Percentiles rank a stretch among this genome's conserved stretches.
Conservation (phyloP, 2,329 filamentous ascomycete genomes). For the Magnaporthiopsis incrustans region DNA sequence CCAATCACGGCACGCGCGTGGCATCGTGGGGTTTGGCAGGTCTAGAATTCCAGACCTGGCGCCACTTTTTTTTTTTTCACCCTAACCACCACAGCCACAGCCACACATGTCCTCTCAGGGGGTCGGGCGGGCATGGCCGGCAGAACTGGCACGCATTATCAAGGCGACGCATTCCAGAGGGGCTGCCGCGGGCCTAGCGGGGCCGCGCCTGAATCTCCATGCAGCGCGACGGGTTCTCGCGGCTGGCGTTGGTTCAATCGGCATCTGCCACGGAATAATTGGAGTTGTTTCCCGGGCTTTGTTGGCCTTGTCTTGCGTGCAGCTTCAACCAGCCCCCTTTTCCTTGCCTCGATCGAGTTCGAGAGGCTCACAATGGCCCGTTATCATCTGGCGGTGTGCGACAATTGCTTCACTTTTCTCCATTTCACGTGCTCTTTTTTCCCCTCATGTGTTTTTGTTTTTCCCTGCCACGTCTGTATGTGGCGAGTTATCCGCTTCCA, state of each 20-base stretch:
- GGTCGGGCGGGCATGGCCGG: neutral
- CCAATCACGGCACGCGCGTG: slow-evolving; percentile 1
- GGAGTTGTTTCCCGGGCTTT: neutral
- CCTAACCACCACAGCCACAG: neutral
- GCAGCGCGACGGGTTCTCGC: neutral
- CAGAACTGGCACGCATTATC: neutral
- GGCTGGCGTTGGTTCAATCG: neutral
- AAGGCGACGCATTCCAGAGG: neutral
- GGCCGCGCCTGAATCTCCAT: neutral
- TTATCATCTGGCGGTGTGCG: neutral
- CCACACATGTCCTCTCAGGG: neutral
- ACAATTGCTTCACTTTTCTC: neutral
- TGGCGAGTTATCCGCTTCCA: neutral
- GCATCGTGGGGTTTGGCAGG: too few species aligned
- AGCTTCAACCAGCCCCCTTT: neutral
- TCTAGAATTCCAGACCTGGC: neutral
- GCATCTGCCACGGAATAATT: neutral
- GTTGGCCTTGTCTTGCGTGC: neutral
- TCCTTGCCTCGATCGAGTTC: neutral
- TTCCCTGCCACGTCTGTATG: neutral
- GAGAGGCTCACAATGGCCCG: neutral
- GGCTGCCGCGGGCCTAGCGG: too few species aligned
- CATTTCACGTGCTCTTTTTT: neutral
- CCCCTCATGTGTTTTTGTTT: neutral
- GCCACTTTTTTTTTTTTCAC: neutral